Conservation (phyloP, 805 yeast genomes). For the Ogataea glucozyma region DNA sequence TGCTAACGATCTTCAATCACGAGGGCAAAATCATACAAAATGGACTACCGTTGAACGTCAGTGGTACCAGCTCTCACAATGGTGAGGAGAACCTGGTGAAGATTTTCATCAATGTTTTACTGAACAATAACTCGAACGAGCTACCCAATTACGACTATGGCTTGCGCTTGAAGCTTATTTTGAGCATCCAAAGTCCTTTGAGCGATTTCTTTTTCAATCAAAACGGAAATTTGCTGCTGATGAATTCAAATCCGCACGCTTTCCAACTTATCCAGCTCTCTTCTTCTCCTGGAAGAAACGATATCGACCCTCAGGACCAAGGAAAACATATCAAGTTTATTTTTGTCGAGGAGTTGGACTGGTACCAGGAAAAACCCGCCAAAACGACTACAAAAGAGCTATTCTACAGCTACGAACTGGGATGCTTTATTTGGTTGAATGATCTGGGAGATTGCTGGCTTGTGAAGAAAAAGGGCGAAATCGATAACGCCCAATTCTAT, state of each 20-base stretch:
- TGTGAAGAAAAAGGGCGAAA: conserved; percentile 18
- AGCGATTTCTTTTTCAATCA: conserved; percentile 31
- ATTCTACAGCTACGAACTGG: conserved; percentile 26
- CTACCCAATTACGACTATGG: conserved; percentile 35
- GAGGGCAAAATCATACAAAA: conserved; percentile 36
- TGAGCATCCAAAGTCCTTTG: conserved; percentile 36
- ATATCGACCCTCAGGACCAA: conserved; percentile 23
- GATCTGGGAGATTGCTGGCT: conserved; percentile 34
- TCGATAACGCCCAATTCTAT: conserved; percentile 20
- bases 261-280: conserved; percentile 35
- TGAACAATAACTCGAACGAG: conserved; percentile 26
- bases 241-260: conserved; percentile 36
- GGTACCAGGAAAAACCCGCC: conserved; percentile 31
- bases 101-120: conserved; percentile 30
- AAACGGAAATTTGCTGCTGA: conserved; percentile 30
- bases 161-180: conserved; percentile 35
- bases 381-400: conserved; percentile 14
- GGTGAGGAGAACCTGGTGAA: conserved; percentile 24
- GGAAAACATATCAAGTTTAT: conserved; percentile 32
- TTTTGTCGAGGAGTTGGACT: conserved; percentile 33
- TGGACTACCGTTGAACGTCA: conserved; percentile 31
- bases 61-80: conserved; percentile 8
- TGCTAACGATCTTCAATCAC: conserved; percentile 32
- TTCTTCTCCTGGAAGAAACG: conserved; percentile 13
- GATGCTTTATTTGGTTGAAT: conserved; percentile 35